phyloP scores from a whole-genome alignment of 1,139 yeast genomes.

The Suhomyces anneliseae region DNA sequence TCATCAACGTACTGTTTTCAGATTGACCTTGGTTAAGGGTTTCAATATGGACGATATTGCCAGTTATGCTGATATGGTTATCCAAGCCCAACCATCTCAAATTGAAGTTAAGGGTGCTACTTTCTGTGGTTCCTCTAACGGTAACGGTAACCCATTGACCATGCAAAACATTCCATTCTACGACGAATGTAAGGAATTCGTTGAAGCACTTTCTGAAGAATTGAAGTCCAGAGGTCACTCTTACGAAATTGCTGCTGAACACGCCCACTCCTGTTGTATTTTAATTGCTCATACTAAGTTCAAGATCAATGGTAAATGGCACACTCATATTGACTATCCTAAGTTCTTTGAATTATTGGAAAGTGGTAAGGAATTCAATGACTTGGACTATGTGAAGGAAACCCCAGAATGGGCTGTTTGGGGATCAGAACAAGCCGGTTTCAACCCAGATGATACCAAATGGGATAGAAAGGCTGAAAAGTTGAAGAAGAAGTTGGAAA shows the following conservation, averaged over 20 bases:
- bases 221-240: conserved; percentile 61
- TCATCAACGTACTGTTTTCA: conserved; percentile 87
- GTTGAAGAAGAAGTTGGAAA: conserved; percentile 42
- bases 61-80: conserved; percentile 90
- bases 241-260: conserved; percentile 90
- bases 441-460: conserved; percentile 80
- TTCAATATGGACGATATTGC: conserved; percentile 80
- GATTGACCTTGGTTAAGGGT: conserved; percentile 88
- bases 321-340: conserved; percentile 84
- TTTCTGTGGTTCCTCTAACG: conserved; percentile 80
- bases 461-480: conserved; percentile 69
- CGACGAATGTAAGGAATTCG: conserved; percentile 83
- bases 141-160: conserved; percentile 84
- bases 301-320: conserved; percentile 73
- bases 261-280: conserved; percentile 93
- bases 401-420: conserved; percentile 92
- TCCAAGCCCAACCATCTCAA: conserved; percentile 78
- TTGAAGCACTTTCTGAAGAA: conserved; percentile 58
- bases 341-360: conserved; percentile 71
- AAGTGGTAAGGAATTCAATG: conserved; percentile 64
- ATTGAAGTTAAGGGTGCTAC: conserved; percentile 95
- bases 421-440: conserved; percentile 85
- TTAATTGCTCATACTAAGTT: conserved; percentile 77
- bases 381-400: conserved; percentile 74
- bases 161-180: conserved; percentile 96